Conservation (phyloP, 805 yeast genomes). For the Saturnispora mendoncae region DNA sequence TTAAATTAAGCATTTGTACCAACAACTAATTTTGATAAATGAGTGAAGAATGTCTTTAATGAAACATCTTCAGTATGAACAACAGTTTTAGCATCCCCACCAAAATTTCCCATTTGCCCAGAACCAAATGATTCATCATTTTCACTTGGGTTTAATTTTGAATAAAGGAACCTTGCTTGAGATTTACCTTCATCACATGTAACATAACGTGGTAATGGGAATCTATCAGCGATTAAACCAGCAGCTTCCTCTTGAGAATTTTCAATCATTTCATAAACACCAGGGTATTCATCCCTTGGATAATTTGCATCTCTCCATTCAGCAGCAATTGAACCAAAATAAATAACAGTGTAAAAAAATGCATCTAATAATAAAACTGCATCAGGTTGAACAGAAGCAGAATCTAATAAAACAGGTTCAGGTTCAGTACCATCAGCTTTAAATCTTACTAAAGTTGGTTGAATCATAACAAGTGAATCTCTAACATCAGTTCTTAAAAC, state of each 20-base stretch:
- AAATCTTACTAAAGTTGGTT: constrained; percentile 88
- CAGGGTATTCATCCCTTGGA: constrained; percentile 85
- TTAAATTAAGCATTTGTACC: constrained; percentile 21
- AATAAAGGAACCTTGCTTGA: constrained; percentile 92
- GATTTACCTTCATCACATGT: constrained; percentile 98
- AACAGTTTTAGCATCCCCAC: constrained; percentile 47
- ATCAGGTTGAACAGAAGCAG: constrained; percentile 85
- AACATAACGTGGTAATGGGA: constrained; percentile 95
- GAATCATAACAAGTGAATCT: constrained; percentile 93
- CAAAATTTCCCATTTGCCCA: constrained; percentile 41
- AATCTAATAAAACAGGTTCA: constrained; percentile 85
- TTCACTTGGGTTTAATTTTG: constrained; percentile 91
- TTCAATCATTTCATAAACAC: constrained; percentile 76
- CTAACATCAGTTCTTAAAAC: constrained; percentile 85
- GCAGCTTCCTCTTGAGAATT: constrained; percentile 92
- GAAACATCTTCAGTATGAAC: constrained; percentile 96
- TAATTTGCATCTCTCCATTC: constrained; percentile 95
- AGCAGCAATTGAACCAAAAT: constrained; percentile 91
- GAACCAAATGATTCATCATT: constrained; percentile 44
- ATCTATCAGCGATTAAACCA: constrained; percentile 80
- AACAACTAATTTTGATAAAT: constrained; percentile 86
- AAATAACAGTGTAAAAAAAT: constrained; percentile 91
- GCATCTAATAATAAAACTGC: constrained; percentile 85
- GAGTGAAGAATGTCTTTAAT: constrained; percentile 90
- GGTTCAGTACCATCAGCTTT: constrained; percentile 74